Conservation (phyloP, 371 early-diverging fungal species). For the Entomophthora muscae region DNA sequence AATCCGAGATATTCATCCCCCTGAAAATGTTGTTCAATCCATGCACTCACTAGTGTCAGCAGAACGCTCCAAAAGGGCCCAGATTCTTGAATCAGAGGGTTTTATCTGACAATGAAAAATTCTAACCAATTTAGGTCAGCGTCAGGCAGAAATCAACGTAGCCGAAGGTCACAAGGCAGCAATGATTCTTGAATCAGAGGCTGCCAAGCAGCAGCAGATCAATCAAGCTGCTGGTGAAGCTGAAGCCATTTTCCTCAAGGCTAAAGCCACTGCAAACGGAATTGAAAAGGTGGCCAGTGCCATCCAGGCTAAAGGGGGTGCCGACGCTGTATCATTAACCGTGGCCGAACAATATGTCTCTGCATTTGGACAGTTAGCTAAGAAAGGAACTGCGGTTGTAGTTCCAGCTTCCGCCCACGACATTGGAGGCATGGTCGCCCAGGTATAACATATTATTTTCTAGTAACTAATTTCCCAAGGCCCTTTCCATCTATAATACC, state of each 20-base stretch:
- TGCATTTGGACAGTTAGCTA: slow-evolving; percentile 80
- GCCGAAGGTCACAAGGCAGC: slow-evolving; percentile 92
- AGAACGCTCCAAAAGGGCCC: slow-evolving; percentile 89
- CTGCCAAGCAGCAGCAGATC: slow-evolving; percentile 70
- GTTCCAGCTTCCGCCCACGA: slow-evolving; percentile 76
- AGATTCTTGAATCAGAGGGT: slow-evolving; percentile 91
- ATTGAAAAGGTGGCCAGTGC: slow-evolving; percentile 65
- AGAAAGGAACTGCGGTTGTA: slow-evolving; percentile 82
- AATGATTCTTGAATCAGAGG: slow-evolving; percentile 87
- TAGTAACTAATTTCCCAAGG: background rate
- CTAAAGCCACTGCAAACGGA: slow-evolving; percentile 64
- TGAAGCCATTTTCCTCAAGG: slow-evolving; percentile 72
- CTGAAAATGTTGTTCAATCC: slow-evolving; percentile 81
- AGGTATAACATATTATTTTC: slow-evolving; percentile 21
- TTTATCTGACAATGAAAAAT: background rate
- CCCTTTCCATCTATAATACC: slow-evolving; percentile 1
- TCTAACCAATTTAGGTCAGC: slow-evolving; percentile 24
- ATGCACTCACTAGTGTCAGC: slow-evolving; percentile 97
- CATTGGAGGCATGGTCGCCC: slow-evolving; percentile 65
- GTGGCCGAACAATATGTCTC: slow-evolving; percentile 97
- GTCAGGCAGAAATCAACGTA: slow-evolving; percentile 93
- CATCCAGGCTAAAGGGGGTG: slow-evolving; percentile 41
- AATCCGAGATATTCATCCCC: slow-evolving; percentile 90
- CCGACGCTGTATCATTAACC: slow-evolving; percentile 75
- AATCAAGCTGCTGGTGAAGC: slow-evolving; percentile 80